Percentiles rank a stretch among this genome's conserved stretches.
Evolutionary conservation across 768 basidiomycete species (phyloP).

Genomic region (Podaxis sp.): DNA sequence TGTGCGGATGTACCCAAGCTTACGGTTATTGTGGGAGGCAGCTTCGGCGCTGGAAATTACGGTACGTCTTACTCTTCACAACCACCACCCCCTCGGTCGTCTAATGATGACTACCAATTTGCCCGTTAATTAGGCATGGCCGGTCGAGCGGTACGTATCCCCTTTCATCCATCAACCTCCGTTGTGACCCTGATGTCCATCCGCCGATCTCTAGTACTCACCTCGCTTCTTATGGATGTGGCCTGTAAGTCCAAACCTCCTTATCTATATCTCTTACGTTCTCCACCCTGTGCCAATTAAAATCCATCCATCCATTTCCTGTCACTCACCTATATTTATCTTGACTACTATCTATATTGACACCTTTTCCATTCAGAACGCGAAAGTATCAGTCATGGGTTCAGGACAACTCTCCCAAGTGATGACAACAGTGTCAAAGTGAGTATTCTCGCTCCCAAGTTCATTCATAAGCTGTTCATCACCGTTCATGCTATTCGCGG

Average conservation of each 20-base stretch:
- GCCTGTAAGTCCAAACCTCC: conserved; percentile 60
- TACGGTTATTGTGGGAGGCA: conserved; percentile 90
- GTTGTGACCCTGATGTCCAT: neutral
- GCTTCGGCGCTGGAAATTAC: conserved; percentile 95
- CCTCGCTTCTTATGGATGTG: conserved; percentile 98
- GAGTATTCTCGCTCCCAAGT: conserved; percentile 22
- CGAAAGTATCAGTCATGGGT: conserved; percentile 95
- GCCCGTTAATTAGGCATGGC: conserved; percentile 68
- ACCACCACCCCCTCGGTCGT: conserved; percentile 6
- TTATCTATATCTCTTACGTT: conserved; percentile 1
- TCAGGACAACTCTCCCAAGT: conserved; percentile 91
- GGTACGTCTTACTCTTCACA: conserved; percentile 42
- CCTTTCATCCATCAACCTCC: neutral
- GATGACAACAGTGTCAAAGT: conserved; percentile 89
- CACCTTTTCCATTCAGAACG: conserved; percentile 52
- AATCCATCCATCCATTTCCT: neutral
- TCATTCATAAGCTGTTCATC: neutral
- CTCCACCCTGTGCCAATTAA: neutral
- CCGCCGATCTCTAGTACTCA: conserved; percentile 62
- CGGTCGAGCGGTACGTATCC: conserved; percentile 77
- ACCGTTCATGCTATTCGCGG: neutral
- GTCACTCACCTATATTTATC: conserved; percentile 11
- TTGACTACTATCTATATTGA: neutral
- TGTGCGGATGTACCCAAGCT: conserved; percentile 94
- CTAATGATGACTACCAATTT: neutral